Percentiles rank a stretch among this genome's conserved stretches.
These are phyloP conservation scores for Miscanthus lutarioriparius DNA, from an alignment of 176 grass and related monocot species.

Conservation along the genomic window DNA sequence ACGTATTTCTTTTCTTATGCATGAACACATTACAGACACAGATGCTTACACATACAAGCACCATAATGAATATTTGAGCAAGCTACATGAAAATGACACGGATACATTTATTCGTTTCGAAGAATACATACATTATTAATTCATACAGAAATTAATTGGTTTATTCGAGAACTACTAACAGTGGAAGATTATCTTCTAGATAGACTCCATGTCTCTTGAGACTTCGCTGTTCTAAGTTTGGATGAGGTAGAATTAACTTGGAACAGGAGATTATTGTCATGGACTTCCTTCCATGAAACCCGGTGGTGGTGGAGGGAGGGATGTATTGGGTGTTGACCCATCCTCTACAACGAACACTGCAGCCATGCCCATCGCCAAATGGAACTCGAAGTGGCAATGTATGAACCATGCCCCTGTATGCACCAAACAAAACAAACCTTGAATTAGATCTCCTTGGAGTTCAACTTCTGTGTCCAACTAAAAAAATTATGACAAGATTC, in stretches of 20 bases:
- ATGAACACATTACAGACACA: no score
- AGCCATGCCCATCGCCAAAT: constrained; percentile 30
- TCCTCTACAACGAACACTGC: constrained; percentile 28
- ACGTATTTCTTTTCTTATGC: no score
- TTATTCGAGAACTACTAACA: background rate
- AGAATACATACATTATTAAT: background rate
- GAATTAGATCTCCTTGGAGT: background rate
- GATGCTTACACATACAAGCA: no score
- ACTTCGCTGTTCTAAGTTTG: background rate
- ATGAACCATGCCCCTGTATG: constrained; percentile 24
- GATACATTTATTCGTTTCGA: background rate
- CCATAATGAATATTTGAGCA: no score
- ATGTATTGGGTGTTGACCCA: background rate
- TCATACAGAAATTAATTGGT: background rate
- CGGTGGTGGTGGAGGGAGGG: background rate
- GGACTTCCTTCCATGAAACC: background rate
- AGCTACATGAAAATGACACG: background rate
- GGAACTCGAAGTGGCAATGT: constrained; percentile 41
- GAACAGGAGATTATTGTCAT: background rate
- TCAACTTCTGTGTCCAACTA: no score
- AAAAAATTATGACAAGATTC: no score
- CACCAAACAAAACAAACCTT: background rate
- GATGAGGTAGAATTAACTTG: background rate
- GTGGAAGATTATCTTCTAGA: background rate
- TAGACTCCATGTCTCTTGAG: background rate